Evolutionary conservation across 2,329 filamentous ascomycete genomes (phyloP).

Genomic region (Sclerotinia borealis): DNA sequence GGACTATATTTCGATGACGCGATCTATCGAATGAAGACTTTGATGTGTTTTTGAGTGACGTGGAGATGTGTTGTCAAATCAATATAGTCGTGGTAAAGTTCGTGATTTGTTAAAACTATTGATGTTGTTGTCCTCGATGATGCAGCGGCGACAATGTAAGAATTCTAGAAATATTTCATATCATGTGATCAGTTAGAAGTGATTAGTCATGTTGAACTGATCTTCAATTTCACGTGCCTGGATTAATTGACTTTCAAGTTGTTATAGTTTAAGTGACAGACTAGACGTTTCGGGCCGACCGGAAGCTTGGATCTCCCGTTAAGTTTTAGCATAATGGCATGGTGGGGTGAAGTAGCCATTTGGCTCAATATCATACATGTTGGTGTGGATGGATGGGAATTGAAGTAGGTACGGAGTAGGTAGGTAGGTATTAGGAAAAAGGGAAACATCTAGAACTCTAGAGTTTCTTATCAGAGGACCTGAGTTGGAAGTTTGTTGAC

Average conservation of each 20-base stretch:
- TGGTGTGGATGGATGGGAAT: neutral
- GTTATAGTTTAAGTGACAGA: too few relatives aligned
- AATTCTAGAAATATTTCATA: neutral
- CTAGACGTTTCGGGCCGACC: constrained; percentile 4
- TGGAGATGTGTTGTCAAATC: neutral
- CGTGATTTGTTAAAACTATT: neutral
- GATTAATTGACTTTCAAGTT: neutral
- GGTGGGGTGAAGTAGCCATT: neutral
- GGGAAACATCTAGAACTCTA: constrained; percentile 3
- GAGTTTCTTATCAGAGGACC: neutral
- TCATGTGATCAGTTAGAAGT: neutral
- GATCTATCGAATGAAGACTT: neutral
- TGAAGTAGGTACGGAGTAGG: too few relatives aligned
- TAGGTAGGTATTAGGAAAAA: neutral
- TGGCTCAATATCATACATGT: neutral
- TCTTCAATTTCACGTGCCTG: neutral
- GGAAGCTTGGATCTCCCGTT: neutral
- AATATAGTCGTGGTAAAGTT: neutral
- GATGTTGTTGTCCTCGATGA: neutral
- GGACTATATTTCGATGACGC: neutral
- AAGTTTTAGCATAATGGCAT: too few relatives aligned
- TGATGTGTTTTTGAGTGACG: neutral
- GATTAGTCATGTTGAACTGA: neutral
- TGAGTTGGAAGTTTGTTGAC: constrained; percentile 1
- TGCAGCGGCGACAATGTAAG: neutral